Base-by-base conservation (phyloP, 2,329 filamentous ascomycete genomes). In the Aureobasidium vineae region DNA sequence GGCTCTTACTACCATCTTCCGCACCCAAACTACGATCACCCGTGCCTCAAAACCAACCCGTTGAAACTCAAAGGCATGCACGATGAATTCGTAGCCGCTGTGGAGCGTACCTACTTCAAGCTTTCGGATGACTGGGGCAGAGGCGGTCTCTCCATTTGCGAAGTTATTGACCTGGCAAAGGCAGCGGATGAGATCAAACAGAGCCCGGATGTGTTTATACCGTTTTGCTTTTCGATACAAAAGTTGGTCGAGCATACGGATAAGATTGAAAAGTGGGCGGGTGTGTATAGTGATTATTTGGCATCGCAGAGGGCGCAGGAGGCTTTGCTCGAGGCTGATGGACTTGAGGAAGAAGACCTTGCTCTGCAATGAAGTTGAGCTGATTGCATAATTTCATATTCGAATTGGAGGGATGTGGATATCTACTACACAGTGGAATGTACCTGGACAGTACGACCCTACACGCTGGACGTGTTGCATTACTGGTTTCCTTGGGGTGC, bases 401-500 rank as follows among this genome's bases (percentile, higher is more conserved):
- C 23, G 41, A 45, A 60, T 15, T 36, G 59, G 31, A 19, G 66
- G 52, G 45, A 67, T 38, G 16, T 41, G 70, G 43, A 88, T 79
- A 74, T 88, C 85, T 71, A 86, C 80, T n/a, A 87, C 84, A 69
- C 81, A 85, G 76, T 87, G 85, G 77, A 85, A 80, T 2, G 88
- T 82, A 1, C 85, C 85, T 5, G 86, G 85, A 41, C 85, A 85
- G 76, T 85, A 87, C 61, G 82, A 85, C 75, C 87, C 88, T 53
- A 88, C 84, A 65, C 76, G 75, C 70, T 83, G 80, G 50, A 83
- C 74, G 70, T 83, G 77, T 15, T 77, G 76, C 69, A 81, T 76
- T 23, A n/a, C n/a, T 11, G 36, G 45, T 45, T 8, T 57, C 19
- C 64, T 52, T 1, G 26, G 26, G 13, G 10, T 23, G 3, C 11